Percentiles rank a stretch among this genome's conserved stretches.
Evolutionary conservation across 805 yeast genomes (phyloP).

Genomic region (Saturnispora dispora): DNA sequence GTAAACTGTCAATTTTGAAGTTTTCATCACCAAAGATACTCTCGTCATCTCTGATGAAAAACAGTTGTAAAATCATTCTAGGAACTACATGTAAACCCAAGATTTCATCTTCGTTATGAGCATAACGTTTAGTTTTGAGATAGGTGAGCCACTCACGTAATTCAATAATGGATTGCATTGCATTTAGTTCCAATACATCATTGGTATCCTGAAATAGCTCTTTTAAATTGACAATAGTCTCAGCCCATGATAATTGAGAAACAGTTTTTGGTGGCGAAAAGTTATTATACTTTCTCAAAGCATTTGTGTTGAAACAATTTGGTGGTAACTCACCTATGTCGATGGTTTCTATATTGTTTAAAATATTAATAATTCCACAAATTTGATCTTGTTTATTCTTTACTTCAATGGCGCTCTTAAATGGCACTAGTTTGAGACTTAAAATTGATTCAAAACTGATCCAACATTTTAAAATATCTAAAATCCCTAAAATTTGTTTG

Average conservation of each 20-base stretch:
- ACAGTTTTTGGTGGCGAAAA: conserved; percentile 36
- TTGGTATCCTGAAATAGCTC: conserved; percentile 32
- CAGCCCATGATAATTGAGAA: conserved; percentile 16
- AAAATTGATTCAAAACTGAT: conserved; percentile 1
- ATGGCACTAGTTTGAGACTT: background rate
- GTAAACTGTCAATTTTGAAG: conserved; percentile 29
- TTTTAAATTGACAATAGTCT: conserved; percentile 14
- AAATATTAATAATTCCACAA: background rate
- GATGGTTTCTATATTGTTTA: background rate
- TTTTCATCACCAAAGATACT: conserved; percentile 41
- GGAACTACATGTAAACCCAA: conserved; percentile 40
- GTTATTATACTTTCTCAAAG: conserved; percentile 40
- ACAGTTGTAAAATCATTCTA: conserved; percentile 55
- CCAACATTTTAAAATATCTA: conserved; percentile 3
- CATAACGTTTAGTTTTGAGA: conserved; percentile 22
- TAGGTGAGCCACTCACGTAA: conserved; percentile 19
- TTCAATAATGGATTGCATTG: conserved; percentile 23
- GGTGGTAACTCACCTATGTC: conserved; percentile 5
- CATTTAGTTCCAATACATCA: conserved; percentile 26
- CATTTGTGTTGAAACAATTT: conserved; percentile 37
- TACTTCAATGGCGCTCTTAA: background rate
- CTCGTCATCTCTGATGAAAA: conserved; percentile 53
- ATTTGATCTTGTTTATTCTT: background rate
- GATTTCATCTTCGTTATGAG: conserved; percentile 22
- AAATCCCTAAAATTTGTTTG: background rate